phyloP scores from a whole-genome alignment of 2,329 filamentous ascomycete species.

The Diaporthe australafricana region DNA sequence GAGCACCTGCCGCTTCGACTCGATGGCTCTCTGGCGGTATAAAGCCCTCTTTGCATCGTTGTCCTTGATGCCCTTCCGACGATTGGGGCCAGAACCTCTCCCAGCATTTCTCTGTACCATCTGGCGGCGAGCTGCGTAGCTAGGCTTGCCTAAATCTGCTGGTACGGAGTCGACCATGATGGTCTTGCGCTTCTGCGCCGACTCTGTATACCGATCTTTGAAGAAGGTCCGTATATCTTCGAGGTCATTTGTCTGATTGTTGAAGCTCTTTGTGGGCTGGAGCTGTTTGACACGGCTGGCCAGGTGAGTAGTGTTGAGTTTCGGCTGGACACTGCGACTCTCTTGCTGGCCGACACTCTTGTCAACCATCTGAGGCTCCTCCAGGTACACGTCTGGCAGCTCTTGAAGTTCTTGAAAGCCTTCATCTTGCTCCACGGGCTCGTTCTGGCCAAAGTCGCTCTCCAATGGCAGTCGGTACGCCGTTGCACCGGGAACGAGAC shows the following conservation, averaged over 20 bases:
- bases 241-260: background rate
- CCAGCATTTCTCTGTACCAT: background rate
- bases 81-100: background rate
- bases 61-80: background rate
- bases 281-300: background rate
- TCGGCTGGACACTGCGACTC: background rate
- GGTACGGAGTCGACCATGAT: conserved; percentile 5
- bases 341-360: background rate
- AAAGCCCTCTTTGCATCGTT: background rate
- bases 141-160: background rate
- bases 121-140: background rate
- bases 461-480: background rate
- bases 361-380: background rate
- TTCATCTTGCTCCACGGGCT: background rate
- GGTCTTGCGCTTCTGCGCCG: background rate
- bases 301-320: background rate
- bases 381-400: background rate
- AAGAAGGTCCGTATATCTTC: background rate
- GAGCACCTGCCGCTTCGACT: background rate
- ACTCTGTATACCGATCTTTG: background rate
- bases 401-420: background rate
- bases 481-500: background rate
- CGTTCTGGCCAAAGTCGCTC: background rate
- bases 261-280: background rate
- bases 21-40: background rate